Base-by-base conservation (phyloP, 1,139 yeast genomes). In the Zhuliangozyma blackwelliae region DNA sequence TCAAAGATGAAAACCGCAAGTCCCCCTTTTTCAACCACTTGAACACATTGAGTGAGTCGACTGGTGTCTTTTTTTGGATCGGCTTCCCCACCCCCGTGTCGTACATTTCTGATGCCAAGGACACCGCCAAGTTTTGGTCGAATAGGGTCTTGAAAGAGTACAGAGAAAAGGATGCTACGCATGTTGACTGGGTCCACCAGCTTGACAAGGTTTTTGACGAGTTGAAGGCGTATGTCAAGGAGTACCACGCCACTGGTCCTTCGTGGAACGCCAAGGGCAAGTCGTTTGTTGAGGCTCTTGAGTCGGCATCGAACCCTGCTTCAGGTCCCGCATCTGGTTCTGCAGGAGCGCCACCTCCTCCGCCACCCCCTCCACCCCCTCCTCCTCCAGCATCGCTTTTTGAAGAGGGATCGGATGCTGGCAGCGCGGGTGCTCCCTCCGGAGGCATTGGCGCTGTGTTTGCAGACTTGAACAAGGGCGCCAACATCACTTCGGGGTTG, bases 61-160 rank as follows among this genome's bases (percentile, higher is more conserved):
- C 86, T 7, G 90, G 96, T 5, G 88, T 87, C 4, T 69, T 90
- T 43, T 95, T 95, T 13, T 94, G 99, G 99, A 76, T 90, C 44
- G 79, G 86, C 19, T 75, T 79, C 11, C 77, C 73, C 3, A 80
- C 90, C 5, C 86, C 88, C 0, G 78, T 81, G 12, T 77, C 88
- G 1, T 77, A 73, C 47, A 75, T 94, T 43, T 77, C 84, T 3
- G 97, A 90, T 48, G 85, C 82, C 63, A 86, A 83, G 55, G 98
- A 94, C 52, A 79, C 95, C 29, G 88, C 96, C 28, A 92, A 84
- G 55, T 94, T 90, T 63, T 94, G 96, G 88, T 78, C 95, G 25
- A 90, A 94, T 63, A 76, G 96, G 51, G 82, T 90, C 29, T 63
- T 89, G 59, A 90, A 89, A 61, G 96, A 88, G 44, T 79, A 65